phyloP scores from a whole-genome alignment of 2,329 filamentous ascomycete genomes.

The Eutypella sp. region DNA sequence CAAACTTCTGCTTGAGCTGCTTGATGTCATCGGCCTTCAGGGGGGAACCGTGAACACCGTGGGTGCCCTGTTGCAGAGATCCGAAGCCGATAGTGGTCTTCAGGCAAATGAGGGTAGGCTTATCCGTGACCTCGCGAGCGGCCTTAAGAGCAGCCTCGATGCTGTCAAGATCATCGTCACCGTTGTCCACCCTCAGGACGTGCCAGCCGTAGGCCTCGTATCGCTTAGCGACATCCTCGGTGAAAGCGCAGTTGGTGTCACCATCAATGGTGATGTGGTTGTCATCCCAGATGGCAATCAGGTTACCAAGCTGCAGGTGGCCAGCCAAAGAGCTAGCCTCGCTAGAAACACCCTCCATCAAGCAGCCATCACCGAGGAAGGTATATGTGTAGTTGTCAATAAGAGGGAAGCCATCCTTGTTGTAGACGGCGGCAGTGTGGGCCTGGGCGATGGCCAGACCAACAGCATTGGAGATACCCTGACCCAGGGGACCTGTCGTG shows the following conservation, averaged over 20 bases:
- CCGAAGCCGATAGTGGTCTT: conserved; percentile 97
- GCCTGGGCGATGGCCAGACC: conserved; percentile 96
- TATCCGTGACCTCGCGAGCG: conserved; percentile 84
- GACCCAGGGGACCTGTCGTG: conserved; percentile 94
- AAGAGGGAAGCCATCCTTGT: conserved; percentile 90
- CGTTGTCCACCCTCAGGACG: conserved; percentile 74
- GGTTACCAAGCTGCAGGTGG: conserved; percentile 95
- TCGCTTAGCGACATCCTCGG: conserved; percentile 89
- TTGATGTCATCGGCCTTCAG: conserved; percentile 92
- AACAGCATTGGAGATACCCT: conserved; percentile 96
- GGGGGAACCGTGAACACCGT: conserved; percentile 92
- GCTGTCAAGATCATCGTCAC: conserved; percentile 78
- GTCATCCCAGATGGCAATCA: conserved; percentile 96
- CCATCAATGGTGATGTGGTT: conserved; percentile 97
- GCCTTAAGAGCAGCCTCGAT: conserved; percentile 87
- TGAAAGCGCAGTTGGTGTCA: conserved; percentile 94
- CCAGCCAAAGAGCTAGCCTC: conserved; percentile 91
- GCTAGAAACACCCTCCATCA: conserved; percentile 95
- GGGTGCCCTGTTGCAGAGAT: conserved; percentile 87
- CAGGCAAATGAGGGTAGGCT: conserved; percentile 95
- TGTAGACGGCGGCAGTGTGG: conserved; percentile 86
- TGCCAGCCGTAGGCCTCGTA: conserved; percentile 99
- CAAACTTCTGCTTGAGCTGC: conserved; percentile 90
- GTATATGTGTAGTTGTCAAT: conserved; percentile 95
- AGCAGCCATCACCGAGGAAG: conserved; percentile 97